phyloP scores from a whole-genome alignment of 2,329 filamentous ascomycete genomes.

The Harringtonia aguacate region DNA sequence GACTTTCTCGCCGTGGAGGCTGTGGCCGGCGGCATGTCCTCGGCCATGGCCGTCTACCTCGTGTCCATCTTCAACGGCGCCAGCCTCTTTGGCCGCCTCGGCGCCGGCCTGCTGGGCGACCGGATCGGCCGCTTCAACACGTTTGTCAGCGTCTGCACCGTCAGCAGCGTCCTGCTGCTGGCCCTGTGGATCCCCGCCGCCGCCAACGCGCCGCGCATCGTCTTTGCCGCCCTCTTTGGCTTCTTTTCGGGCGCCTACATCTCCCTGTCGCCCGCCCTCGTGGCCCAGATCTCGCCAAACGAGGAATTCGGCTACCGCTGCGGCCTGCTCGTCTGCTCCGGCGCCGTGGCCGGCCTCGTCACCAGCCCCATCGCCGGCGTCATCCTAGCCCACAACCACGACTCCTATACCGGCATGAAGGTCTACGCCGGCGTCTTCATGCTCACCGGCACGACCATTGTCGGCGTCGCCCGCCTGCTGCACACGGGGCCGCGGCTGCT shows the following conservation, averaged over 20 bases:
- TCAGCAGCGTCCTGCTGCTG: conserved; percentile 26
- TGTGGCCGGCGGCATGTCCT: conserved; percentile 10
- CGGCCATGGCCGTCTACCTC: conserved; percentile 14
- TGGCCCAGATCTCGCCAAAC: conserved; percentile 42
- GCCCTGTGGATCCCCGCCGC: conserved; percentile 31
- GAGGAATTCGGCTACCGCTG: conserved; percentile 43
- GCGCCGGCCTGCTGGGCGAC: conserved; percentile 19
- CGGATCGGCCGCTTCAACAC: conserved; percentile 27
- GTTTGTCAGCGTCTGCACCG: conserved; percentile 32
- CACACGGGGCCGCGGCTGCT: conserved; percentile 16
- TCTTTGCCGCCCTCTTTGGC: conserved; percentile 29
- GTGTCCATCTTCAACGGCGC: conserved; percentile 17
- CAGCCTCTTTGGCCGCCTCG: conserved; percentile 24
- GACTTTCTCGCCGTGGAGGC: conserved; percentile 16
- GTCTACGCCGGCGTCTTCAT: conserved; percentile 24
- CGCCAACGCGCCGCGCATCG: conserved; percentile 19
- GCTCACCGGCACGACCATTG: conserved; percentile 17
- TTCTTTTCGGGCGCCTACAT: conserved; percentile 32
- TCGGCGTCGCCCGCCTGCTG: conserved; percentile 15
- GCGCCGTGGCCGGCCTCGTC: conserved; percentile 39
- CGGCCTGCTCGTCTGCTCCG: conserved; percentile 38
- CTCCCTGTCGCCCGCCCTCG: conserved; percentile 25
- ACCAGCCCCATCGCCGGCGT: conserved; percentile 39
- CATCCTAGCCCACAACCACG: conserved; percentile 9
- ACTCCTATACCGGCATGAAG: conserved; percentile 22